Evolutionary conservation across 192 early-diverging fungal species (phyloP), one percentile per base, ranked within the genome.

Genomic region (Coemansia sp.): DNA sequence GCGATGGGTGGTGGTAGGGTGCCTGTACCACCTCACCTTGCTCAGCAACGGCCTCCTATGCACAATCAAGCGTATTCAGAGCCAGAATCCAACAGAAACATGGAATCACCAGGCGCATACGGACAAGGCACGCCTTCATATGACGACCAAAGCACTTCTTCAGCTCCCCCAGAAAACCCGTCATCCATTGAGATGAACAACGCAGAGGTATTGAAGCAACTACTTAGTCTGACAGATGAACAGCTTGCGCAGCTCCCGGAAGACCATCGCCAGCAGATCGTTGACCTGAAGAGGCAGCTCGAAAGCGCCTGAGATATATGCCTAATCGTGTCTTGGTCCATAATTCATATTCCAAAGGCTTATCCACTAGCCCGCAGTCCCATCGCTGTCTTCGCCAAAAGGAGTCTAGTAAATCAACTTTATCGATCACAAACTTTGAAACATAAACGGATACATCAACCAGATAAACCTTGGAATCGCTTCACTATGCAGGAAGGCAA

Each of bases 191-290:
- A 48, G 13, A 48, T 59, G 42, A 64, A 76, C n/a, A 72, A 78
- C 72, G 79, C 87, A 38, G 87, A 88, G 64, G 65, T 93, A 28
- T 62, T 96, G 17, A 79, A 89, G 65, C 91, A 94, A 69, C 84
- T 96, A 5, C 58, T 96, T 22, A 88, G 86, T 50, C 75, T 96
- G 31, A 90, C 92, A 0, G 87, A 87, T 30, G 91, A 89, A 8
- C 90, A 96, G 67, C 87, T 96, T 59, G 83, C 85, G 28, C 77
- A 85, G 22, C 70, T 96, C 34, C 91, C 93, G 19, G 79, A 89
- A 54, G 92, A 91, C 20, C 88, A 94, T 55, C 82, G 87, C 14
- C 82, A 87, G 23, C 83, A 91, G 52, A 86, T 94, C 14, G 61
- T 91, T 23, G 89, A 88, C 55, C 69, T 91, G 42, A 63, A 59